These are phyloP conservation scores for Fusarium veterinarium DNA, from an alignment of 2,329 filamentous ascomycete species.

Conservation along the genomic window DNA sequence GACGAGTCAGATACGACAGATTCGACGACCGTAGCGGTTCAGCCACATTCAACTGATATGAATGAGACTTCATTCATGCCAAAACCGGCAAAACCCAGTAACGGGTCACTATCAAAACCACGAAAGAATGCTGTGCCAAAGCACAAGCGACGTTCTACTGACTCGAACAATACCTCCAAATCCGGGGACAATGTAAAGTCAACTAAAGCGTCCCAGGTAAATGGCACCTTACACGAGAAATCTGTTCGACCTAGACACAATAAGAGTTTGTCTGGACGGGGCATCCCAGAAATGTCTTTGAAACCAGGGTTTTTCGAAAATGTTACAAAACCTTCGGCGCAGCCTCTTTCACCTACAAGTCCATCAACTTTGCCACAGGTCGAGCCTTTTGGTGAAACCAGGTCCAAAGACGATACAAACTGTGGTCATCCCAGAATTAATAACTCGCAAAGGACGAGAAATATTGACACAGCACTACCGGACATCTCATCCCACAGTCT, in stretches of 20 bases:
- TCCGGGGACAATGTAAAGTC: constrained; percentile 47
- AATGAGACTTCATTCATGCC: constrained; percentile 5
- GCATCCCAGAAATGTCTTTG: constrained; percentile 51
- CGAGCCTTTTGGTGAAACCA: constrained; percentile 18
- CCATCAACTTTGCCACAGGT: not conserved
- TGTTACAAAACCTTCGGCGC: constrained; percentile 44
- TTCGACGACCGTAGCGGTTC: not conserved
- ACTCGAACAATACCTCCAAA: constrained; percentile 44
- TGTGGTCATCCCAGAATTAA: constrained; percentile 39
- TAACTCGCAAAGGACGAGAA: not conserved
- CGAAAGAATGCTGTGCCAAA: constrained; percentile 41
- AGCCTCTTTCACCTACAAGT: constrained; percentile 6
- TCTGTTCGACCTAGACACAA: constrained; percentile 46
- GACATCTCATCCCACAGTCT: constrained; percentile 16
- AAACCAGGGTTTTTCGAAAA: constrained; percentile 55
- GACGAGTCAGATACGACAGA: not conserved
- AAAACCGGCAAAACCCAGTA: constrained; percentile 17
- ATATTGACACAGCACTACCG: not conserved
- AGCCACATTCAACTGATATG: not conserved
- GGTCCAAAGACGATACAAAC: constrained; percentile 33
- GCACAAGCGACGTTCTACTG: constrained; percentile 47
- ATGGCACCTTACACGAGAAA: constrained; percentile 51
- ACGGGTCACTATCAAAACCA: constrained; percentile 18
- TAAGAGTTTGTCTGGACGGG: constrained; percentile 42
- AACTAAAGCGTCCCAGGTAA: constrained; percentile 46